Base-by-base conservation (phyloP, 768 basidiomycete species). In the Lactarius vividus region DNA sequence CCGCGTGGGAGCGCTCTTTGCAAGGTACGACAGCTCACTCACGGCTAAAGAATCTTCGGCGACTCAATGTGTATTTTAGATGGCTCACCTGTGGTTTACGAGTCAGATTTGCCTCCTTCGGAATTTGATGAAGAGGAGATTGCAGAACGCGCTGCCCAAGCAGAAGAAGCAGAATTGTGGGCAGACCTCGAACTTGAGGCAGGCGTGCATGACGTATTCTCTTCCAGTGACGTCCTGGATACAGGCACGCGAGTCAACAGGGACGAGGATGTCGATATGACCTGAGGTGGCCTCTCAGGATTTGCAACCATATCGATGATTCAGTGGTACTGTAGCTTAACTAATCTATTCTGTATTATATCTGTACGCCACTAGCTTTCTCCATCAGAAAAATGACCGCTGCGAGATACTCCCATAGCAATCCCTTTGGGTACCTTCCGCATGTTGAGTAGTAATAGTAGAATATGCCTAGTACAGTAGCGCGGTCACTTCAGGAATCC, bases 1-100 rank as follows among this genome's bases (percentile, higher is more conserved):
- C 70, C 26, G 71, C 74, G n/a, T 90, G 88, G 88, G 88, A 89
- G 73, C 70, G 75, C 33, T 84, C 84, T 54, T 71, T 89, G 4
- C 72, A 71, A 69, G 81, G 87, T 81, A 63, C 63, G 75, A 4
- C 26, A 13, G 26, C 33, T 29, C 8, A 23, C 29, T 6, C 35
- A 40, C 18, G 40, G 2, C 64, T 57, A 35, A 18, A 37, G 35
- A 26, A 65, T 57, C 23, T 44, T 57, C 53, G 3, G 16, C n/a
- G 29, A 57, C 15, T 55, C 2, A 29, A n/a, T 7, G 2, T 55
- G 42, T 52, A 16, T 40, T 39, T 23, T 28, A 42, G 57, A 57
- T 28, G 54, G 39, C 2, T 10, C 46, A 9, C 26, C 23, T 42
- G 11, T 16, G 69, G 35, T 59, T 49, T 63, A 11, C 69, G 55